A percentile compares a stretch with the other conserved stretches of the same genome.
phyloP scores from a whole-genome alignment of 2,329 filamentous ascomycete genomes.

The Colletotrichum tamarilloi region DNA sequence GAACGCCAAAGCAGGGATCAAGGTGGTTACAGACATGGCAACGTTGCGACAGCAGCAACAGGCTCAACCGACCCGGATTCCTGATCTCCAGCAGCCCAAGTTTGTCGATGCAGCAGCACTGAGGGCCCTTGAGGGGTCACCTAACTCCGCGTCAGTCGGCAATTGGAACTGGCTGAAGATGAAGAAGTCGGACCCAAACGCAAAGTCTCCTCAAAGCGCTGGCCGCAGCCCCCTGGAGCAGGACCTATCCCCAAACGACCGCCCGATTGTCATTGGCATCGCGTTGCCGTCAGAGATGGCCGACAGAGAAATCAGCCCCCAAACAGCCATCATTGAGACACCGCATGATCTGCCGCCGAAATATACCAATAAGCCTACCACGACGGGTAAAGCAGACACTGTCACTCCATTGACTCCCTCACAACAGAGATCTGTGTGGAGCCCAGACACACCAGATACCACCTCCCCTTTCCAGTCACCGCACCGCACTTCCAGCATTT shows the following conservation, averaged over 20 bases:
- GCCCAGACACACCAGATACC: constrained; percentile 69
- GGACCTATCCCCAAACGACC: constrained; percentile 74
- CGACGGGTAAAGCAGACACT: constrained; percentile 35
- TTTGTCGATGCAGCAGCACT: constrained; percentile 71
- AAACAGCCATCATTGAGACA: constrained; percentile 57
- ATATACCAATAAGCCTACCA: constrained; percentile 11
- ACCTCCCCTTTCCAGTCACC: constrained; percentile 52
- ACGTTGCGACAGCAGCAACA: constrained; percentile 57
- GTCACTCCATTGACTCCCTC: constrained; percentile 43
- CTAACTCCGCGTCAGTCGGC: constrained; percentile 64
- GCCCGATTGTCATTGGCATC: constrained; percentile 80
- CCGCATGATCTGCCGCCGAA: constrained; percentile 45
- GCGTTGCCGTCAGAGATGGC: constrained; percentile 66
- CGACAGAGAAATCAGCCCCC: constrained; percentile 56
- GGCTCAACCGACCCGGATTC: constrained; percentile 44
- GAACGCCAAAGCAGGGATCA: constrained; percentile 72
- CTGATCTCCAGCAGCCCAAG: constrained; percentile 48
- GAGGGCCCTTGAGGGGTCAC: constrained; percentile 67
- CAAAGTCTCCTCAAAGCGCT: constrained; percentile 41
- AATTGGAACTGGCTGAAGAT: constrained; percentile 68
- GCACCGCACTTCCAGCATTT: constrained; percentile 68
- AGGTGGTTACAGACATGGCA: constrained; percentile 76
- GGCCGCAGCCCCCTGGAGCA: constrained; percentile 42
- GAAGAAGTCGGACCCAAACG: constrained; percentile 44
- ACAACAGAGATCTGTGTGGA: constrained; percentile 67